phyloP scores from a whole-genome alignment of 305 asterid genomes.

The Coffea humblotiana region DNA sequence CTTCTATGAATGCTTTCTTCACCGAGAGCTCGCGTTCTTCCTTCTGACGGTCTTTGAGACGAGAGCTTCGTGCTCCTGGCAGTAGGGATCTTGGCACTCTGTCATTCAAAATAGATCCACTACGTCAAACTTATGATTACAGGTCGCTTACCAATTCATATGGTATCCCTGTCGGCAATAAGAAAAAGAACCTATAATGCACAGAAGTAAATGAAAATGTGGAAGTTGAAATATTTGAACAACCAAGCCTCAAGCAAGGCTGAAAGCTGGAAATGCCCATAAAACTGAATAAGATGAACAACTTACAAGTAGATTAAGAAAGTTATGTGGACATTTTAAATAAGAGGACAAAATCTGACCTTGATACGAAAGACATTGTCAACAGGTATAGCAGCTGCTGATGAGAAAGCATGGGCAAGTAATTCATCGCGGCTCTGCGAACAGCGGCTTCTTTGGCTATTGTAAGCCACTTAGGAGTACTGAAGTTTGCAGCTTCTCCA shows the following conservation, averaged over 20 bases:
- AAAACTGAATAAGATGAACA: not conserved
- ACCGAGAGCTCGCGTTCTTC: slow-evolving; percentile 89
- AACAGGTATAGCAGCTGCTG: slow-evolving; percentile 88
- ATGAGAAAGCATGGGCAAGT: slow-evolving; percentile 98
- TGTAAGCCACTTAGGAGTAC: slow-evolving; percentile 91
- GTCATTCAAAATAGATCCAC: slow-evolving; percentile 31
- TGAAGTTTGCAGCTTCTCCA: slow-evolving; percentile 99
- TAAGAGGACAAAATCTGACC: slow-evolving; percentile 44
- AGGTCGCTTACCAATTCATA: slow-evolving; percentile 2
- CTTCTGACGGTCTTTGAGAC: slow-evolving; percentile 79
- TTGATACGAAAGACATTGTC: slow-evolving; percentile 94
- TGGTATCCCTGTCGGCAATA: not conserved
- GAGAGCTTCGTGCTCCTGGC: slow-evolving; percentile 91
- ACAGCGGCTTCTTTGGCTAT: slow-evolving; percentile 98
- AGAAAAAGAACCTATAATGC: not conserved
- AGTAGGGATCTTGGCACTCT: slow-evolving; percentile 94
- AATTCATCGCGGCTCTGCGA: slow-evolving; percentile 97
- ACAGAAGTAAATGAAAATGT: not conserved
- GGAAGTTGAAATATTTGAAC: not conserved
- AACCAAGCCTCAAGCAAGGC: not conserved
- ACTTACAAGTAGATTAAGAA: not conserved
- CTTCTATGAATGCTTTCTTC: slow-evolving; percentile 84
- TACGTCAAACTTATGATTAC: slow-evolving; percentile 4
- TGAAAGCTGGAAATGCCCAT: not conserved
- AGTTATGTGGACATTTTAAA: slow-evolving; percentile 15